Conservation (phyloP, 192 early-diverging fungal genomes). For the Rhizophagus clarus region DNA sequence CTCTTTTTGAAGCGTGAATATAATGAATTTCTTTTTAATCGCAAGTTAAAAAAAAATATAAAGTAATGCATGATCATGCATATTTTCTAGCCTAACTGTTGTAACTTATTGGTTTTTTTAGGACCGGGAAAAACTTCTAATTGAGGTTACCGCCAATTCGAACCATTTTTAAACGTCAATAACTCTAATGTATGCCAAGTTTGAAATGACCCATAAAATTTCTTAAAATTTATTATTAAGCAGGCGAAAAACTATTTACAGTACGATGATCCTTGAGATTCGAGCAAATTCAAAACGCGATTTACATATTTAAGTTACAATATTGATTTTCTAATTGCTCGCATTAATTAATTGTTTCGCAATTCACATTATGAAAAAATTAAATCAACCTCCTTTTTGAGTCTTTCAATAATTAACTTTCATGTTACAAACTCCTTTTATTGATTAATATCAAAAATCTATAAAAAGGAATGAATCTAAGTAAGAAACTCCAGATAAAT, state of each 20-base stretch:
- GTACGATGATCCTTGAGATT: too few relatives aligned
- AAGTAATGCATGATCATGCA: too few relatives aligned
- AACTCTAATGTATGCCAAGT: background rate
- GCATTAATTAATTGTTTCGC: constrained; percentile 4
- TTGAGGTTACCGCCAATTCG: constrained; percentile 7
- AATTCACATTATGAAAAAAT: constrained; percentile 5
- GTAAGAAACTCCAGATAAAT: constrained; percentile 9
- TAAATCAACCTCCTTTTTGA: background rate
- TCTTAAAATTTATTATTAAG: too few relatives aligned
- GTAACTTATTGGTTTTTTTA: background rate
- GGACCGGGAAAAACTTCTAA: constrained; percentile 6
- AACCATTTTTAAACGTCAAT: background rate
- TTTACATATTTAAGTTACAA: background rate
- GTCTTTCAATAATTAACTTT: constrained; percentile 17
- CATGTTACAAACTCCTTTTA: constrained; percentile 17
- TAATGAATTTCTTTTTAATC: background rate
- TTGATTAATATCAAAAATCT: constrained; percentile 20
- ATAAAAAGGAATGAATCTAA: constrained; percentile 12
- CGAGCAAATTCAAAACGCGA: background rate
- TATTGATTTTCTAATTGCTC: constrained; percentile 5
- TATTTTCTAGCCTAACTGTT: too few relatives aligned
- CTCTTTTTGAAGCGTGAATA: background rate
- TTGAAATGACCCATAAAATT: constrained; percentile 1
- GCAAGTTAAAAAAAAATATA: too few relatives aligned
- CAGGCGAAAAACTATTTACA: too few relatives aligned